These are phyloP conservation scores for Gnomoniopsis sp. DNA, from an alignment of 2,329 filamentous ascomycete genomes.

Conservation along the genomic window DNA sequence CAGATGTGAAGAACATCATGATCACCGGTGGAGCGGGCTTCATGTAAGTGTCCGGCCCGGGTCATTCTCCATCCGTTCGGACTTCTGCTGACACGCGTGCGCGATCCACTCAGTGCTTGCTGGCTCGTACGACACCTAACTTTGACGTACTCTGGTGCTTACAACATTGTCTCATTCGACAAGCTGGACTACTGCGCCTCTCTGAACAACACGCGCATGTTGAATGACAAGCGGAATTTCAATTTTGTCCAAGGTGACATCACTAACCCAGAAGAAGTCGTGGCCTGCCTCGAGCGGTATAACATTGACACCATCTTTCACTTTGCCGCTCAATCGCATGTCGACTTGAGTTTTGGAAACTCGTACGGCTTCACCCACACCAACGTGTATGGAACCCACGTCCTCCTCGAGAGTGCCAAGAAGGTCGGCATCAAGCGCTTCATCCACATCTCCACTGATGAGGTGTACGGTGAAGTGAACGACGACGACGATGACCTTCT, in stretches of 20 bases:
- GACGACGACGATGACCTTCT: slow-evolving; percentile 68
- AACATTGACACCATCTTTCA: slow-evolving; percentile 78
- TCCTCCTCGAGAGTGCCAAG: slow-evolving; percentile 73
- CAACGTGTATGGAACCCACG: slow-evolving; percentile 82
- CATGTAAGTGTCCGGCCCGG: slow-evolving; percentile 58
- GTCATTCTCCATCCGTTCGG: neutral
- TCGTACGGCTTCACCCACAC: slow-evolving; percentile 78
- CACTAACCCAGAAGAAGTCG: slow-evolving; percentile 66
- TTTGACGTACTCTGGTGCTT: slow-evolving; percentile 67
- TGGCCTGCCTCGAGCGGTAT: slow-evolving; percentile 67
- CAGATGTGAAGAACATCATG: slow-evolving; percentile 75
- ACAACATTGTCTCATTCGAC: slow-evolving; percentile 80
- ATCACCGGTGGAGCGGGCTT: slow-evolving; percentile 82
- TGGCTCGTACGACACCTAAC: slow-evolving; percentile 80
- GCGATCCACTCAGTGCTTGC: slow-evolving; percentile 57
- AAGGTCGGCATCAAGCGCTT: slow-evolving; percentile 69
- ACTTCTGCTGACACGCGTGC: slow-evolving; percentile 20
- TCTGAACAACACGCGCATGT: slow-evolving; percentile 71
- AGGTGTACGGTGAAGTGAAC: slow-evolving; percentile 79
- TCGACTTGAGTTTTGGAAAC: slow-evolving; percentile 79
- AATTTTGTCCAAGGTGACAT: slow-evolving; percentile 78
- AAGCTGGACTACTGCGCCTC: slow-evolving; percentile 82
- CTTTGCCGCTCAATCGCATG: slow-evolving; percentile 82
- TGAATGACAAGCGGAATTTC: slow-evolving; percentile 69
- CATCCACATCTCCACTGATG: slow-evolving; percentile 80